Base-by-base conservation (phyloP, 345 rosid species). In the Anastatica hierochuntica region DNA sequence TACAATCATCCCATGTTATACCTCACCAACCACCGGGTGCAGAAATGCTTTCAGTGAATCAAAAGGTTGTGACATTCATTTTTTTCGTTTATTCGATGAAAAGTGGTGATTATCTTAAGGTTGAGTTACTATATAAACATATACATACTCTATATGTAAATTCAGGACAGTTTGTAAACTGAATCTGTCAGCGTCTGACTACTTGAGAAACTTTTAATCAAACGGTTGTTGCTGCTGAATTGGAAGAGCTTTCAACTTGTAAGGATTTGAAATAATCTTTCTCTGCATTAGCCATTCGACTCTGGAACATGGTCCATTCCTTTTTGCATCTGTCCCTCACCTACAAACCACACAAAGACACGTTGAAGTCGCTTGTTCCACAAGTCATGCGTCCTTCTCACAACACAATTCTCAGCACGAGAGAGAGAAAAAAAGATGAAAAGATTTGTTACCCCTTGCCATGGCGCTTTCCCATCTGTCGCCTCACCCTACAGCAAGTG, bases 251-350 rank as follows among this genome's bases (percentile, higher is more conserved):
- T 38, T 56, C 43, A 23, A 60, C 77, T 30, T 67, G 40, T 46
- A 59, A 18, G 0, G 72, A 45, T 56, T 60, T 64, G 21, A 53
- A 84, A 60, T 92, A 80, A 12, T 79, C 73, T 43, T 59, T 83
- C 76, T 92, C 88, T 7, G 98, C 96, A 15, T 40, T 44, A 1
- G 62, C 54, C 71, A 88, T 34, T 49, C 98, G 74, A 50, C 79
- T 76, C 57, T 78, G 90, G 58, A 92, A 92, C 82, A 81, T 83
- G 8, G 57, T 50, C 98, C 98, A 92, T 68, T 92, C 98, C 53
- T 49, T 81, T 64, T 68, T 75, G 71, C 98, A 92, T 72, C 98
- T 88, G 58, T 79, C 82, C 58, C 94, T 83, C 58, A 88, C 98
- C 96, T 90, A 72, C 50, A 59, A 39, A 37, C 14, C 12, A 31